Evolutionary conservation across 352 stramenopile genomes (phyloP).

Genomic region (Phytopythium kandeliae): DNA sequence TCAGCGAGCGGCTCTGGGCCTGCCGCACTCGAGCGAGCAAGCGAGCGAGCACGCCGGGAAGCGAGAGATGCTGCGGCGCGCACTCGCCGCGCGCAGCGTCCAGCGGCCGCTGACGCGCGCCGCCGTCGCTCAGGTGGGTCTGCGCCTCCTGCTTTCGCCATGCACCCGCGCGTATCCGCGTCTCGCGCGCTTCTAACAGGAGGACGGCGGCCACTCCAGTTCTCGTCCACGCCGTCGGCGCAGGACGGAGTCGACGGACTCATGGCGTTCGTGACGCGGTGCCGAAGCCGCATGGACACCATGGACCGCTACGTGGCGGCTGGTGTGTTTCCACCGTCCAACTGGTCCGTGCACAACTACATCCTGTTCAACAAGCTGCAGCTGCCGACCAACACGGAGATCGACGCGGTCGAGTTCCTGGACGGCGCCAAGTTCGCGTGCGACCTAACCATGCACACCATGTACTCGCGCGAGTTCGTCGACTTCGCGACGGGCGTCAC

Average conservation of each 20-base stretch:
- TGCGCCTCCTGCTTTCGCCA: neutral
- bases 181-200: neutral
- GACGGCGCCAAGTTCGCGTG: constrained; percentile 21
- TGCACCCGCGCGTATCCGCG: neutral
- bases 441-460: constrained; percentile 15
- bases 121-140: neutral
- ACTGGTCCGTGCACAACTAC: constrained; percentile 25
- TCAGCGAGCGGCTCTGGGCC: neutral
- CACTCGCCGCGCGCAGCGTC: neutral
- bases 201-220: constrained; percentile 13
- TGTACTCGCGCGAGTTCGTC: constrained; percentile 26
- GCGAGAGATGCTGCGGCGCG: constrained; percentile 16
- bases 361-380: constrained; percentile 33
- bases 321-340: constrained; percentile 29
- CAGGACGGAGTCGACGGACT: constrained; percentile 26
- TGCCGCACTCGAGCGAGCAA: too few species aligned
- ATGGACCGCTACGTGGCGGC: constrained; percentile 23
- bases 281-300: constrained; percentile 10
- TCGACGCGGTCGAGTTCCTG: constrained; percentile 23
- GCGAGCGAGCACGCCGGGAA: too few species aligned
- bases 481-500: constrained; percentile 11
- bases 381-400: constrained; percentile 16
- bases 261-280: constrained; percentile 20
- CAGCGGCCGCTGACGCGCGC: neutral
- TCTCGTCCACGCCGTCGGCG: constrained; percentile 12